These are phyloP conservation scores for Panaeolus papilionaceus DNA, from an alignment of 768 basidiomycete species.

Conservation along the genomic window DNA sequence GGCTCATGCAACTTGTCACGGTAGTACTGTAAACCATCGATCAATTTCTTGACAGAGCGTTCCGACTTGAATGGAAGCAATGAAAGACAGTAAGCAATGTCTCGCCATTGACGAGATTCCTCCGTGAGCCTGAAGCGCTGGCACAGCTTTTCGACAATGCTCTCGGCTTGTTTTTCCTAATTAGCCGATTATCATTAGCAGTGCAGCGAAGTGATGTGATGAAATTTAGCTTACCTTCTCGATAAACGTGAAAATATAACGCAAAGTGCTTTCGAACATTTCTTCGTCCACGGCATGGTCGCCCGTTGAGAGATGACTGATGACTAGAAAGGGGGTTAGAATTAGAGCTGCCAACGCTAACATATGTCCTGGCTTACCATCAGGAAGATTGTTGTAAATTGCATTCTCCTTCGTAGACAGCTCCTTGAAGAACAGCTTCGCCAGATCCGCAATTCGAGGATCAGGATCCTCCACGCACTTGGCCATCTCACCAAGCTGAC, in stretches of 20 bases:
- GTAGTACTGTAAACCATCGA: constrained; percentile 91
- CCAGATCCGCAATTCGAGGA: constrained; percentile 85
- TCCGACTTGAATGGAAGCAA: constrained; percentile 97
- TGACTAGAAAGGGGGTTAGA: constrained; percentile 57
- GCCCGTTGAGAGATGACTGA: constrained; percentile 92
- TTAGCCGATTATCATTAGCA: background rate
- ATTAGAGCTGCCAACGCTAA: background rate
- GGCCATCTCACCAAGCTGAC: constrained; percentile 99
- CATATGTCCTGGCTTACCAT: constrained; percentile 58
- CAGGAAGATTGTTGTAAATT: constrained; percentile 98
- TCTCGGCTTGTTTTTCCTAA: constrained; percentile 98
- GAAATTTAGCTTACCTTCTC: constrained; percentile 73
- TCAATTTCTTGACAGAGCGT: constrained; percentile 93
- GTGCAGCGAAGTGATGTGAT: too few relatives aligned
- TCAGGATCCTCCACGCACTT: constrained; percentile 97
- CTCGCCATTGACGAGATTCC: constrained; percentile 95
- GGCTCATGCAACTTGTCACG: constrained; percentile 95
- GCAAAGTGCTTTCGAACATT: constrained; percentile 90
- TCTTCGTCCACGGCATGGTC: constrained; percentile 93
- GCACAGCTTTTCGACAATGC: constrained; percentile 96
- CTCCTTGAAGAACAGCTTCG: constrained; percentile 98
- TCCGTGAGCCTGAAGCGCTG: constrained; percentile 91
- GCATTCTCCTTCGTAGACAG: constrained; percentile 98
- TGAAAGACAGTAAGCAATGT: constrained; percentile 95
- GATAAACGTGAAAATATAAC: constrained; percentile 95